Evolutionary conservation across 2,329 filamentous ascomycete genomes (phyloP).

Genomic region (Aspergillus sp.): DNA sequence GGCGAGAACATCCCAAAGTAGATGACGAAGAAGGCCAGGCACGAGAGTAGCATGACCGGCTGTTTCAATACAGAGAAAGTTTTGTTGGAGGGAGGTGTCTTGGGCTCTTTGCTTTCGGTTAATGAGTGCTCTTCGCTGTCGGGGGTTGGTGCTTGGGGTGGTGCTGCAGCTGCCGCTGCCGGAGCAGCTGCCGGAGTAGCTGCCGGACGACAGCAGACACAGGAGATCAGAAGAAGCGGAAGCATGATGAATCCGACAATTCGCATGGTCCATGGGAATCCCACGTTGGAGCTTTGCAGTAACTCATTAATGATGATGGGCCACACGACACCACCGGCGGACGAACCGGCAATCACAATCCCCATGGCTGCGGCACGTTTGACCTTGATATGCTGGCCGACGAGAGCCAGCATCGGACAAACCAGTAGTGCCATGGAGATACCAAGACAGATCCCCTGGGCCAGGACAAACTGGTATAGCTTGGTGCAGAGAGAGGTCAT

Average conservation of each 20-base stretch:
- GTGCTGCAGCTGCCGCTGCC: too few species aligned
- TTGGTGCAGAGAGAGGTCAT: conserved; percentile 31
- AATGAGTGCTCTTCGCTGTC: not conserved
- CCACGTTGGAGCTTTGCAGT: conserved; percentile 16
- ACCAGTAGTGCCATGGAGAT: conserved; percentile 22
- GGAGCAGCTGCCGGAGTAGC: not conserved
- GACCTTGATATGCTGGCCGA: conserved; percentile 23
- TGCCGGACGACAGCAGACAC: conserved; percentile 10
- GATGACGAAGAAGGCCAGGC: conserved; percentile 26
- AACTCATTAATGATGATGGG: conserved; percentile 26
- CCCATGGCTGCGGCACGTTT: conserved; percentile 25
- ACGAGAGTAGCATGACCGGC: conserved; percentile 17
- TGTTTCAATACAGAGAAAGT: conserved; percentile 18
- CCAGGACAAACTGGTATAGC: conserved; percentile 34
- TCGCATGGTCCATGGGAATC: conserved; percentile 32
- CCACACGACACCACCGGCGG: conserved; percentile 29
- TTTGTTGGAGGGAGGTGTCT: not conserved
- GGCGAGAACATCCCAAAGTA: conserved; percentile 35
- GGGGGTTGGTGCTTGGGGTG: not conserved
- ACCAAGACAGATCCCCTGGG: conserved; percentile 29
- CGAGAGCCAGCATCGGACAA: conserved; percentile 23
- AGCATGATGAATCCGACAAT: conserved; percentile 36
- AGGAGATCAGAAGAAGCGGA: conserved; percentile 26
- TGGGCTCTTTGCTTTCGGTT: conserved; percentile 1
- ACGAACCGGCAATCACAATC: conserved; percentile 26